A percentile compares a stretch with the other conserved stretches of the same genome.
These are phyloP conservation scores for Protomyces gravidus DNA, from an alignment of 1,139 yeast genomes.

Conservation along the genomic window DNA sequence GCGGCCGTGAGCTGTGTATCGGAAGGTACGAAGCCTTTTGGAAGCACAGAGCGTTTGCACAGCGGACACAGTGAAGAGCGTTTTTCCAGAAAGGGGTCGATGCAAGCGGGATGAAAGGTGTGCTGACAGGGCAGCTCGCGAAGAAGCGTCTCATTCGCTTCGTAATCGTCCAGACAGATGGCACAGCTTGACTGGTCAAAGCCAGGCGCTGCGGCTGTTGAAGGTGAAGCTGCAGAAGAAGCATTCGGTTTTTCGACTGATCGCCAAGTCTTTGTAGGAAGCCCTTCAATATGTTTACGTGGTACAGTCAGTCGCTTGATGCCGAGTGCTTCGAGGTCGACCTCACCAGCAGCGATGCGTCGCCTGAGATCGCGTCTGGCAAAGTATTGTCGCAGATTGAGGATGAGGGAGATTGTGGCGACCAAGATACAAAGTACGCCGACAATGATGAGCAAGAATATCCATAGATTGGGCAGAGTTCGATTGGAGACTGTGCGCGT, in stretches of 20 bases:
- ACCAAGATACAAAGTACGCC: slow-evolving; percentile 31
- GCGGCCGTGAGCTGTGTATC: slow-evolving; percentile 36
- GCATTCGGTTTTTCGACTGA: not conserved
- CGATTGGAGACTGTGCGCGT: slow-evolving; percentile 11
- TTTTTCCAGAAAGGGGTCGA: slow-evolving; percentile 36
- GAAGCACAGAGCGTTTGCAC: slow-evolving; percentile 37
- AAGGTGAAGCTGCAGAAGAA: not conserved
- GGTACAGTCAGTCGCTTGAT: slow-evolving; percentile 37
- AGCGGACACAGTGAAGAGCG: slow-evolving; percentile 38
- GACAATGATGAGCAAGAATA: slow-evolving; percentile 33
- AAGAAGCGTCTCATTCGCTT: slow-evolving; percentile 33
- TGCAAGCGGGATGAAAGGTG: slow-evolving; percentile 37
- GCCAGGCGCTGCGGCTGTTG: not conserved
- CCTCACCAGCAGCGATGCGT: slow-evolving; percentile 37
- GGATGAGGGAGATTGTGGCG: slow-evolving; percentile 23
- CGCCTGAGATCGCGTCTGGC: slow-evolving; percentile 35
- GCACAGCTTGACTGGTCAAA: slow-evolving; percentile 37
- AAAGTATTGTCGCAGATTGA: slow-evolving; percentile 34
- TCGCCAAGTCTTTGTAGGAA: slow-evolving; percentile 35
- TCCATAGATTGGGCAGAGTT: slow-evolving; percentile 33
- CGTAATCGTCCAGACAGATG: slow-evolving; percentile 38
- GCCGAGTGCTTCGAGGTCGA: slow-evolving; percentile 37
- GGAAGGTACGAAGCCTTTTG: slow-evolving; percentile 37
- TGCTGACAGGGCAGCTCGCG: slow-evolving; percentile 38
- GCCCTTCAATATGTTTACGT: slow-evolving; percentile 33